A percentile compares a stretch with the other conserved stretches of the same genome.
Evolutionary conservation across 306 rosid species (phyloP).

Genomic region (Biancaea sappan): DNA sequence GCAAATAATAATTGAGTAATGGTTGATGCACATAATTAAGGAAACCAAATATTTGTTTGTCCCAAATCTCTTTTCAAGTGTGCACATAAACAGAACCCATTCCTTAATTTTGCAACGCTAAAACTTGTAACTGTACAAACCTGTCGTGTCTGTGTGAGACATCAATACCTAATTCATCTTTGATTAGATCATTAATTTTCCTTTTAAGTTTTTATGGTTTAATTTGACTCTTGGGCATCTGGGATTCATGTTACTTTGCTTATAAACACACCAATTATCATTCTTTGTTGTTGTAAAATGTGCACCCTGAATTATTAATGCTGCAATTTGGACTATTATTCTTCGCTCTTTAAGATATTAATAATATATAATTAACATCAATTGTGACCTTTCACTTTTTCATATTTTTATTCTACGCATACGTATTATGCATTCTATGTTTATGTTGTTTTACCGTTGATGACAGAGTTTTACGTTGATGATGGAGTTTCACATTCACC

Average conservation of each 20-base stretch:
- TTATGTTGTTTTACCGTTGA: too few relatives aligned
- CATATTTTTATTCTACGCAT: too few relatives aligned
- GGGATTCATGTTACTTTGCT: not conserved
- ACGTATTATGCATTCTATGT: too few relatives aligned
- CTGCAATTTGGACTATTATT: not conserved
- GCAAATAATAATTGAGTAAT: constrained; percentile 26
- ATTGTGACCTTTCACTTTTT: too few relatives aligned
- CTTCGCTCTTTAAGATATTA: not conserved
- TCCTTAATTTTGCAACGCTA: not conserved
- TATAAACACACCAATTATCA: constrained; percentile 8
- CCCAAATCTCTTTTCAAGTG: constrained; percentile 32
- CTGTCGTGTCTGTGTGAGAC: constrained; percentile 42
- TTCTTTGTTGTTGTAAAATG: not conserved
- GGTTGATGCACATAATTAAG: constrained; percentile 3
- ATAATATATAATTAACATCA: too few relatives aligned
- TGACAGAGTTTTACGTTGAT: too few relatives aligned
- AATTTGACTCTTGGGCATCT: not conserved
- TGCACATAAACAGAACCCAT: constrained; percentile 30
- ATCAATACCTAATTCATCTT: constrained; percentile 33
- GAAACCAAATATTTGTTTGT: not conserved
- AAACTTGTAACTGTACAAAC: constrained; percentile 26
- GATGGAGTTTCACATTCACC: too few relatives aligned
- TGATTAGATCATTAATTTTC: constrained; percentile 31
- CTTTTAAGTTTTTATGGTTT: not conserved
- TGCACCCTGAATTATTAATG: not conserved